Base-by-base conservation (phyloP, 345 rosid genomes). In the Microthlaspi erraticum region DNA sequence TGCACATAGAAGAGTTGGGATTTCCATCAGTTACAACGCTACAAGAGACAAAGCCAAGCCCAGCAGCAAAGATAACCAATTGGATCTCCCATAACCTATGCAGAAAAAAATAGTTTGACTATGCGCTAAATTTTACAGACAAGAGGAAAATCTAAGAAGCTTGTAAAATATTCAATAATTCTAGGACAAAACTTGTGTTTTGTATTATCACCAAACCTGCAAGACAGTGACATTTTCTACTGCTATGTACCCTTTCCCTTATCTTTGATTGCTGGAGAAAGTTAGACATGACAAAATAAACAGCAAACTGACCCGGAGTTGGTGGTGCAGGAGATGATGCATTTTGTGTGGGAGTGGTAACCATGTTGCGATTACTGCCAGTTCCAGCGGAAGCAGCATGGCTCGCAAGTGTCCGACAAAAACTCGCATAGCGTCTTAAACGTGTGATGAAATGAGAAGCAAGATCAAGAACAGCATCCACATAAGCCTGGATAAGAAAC, bases 401-500 rank as follows among this genome's bases (percentile, higher is more conserved):
- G 74, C 81, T 90, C 1, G 99, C 98, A 80, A 92, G 87, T 69
- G 99, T 92, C 66, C 98, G 98, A 62, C 99, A 95, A 81, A 95
- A 95, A 82, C 98, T 95, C 39, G 98, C 96, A 87, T 95, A 95
- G 42, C 99, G 97, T 38, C 98, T 86, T 79, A 92, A 80, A 23
- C 98, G 93, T 52, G 98, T 95, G 75, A 95, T 92, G 79, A 95
- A 92, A 81, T 95, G 98, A 70, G 98, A 95, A 72, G 99, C 96
- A 77, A 95, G 84, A 85, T 95, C 99, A 74, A 95, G 91, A 85
- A 92, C 85, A 39, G 97, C 96, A 84, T 95, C 99, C 68, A 92
- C 99, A 80, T 95, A 95, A 42, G 98, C 98, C 99, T 95, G 94
- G 72, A 77, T 33, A 23, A 64, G 34, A 51, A 37, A 32, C 17